These are phyloP conservation scores for Phaeosphaeriaceae sp. DNA, from an alignment of 2,329 filamentous ascomycete genomes.

Conservation along the genomic window DNA sequence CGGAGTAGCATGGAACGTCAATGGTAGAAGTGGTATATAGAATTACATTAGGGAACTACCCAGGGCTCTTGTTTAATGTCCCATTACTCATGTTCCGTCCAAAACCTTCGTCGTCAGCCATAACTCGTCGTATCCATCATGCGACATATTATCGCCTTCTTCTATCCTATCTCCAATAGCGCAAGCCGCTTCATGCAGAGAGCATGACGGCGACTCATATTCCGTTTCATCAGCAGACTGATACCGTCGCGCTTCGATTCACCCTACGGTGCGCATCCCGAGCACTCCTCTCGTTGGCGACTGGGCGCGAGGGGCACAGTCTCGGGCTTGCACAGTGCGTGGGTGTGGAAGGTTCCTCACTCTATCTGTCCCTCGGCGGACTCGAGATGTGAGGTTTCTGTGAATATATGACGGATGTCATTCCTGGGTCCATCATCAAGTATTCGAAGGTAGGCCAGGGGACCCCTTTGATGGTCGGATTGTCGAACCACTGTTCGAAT, in stretches of 20 bases:
- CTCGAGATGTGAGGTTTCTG: neutral
- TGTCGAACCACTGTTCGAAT: slow-evolving; percentile 15
- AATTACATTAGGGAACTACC: too few relatives aligned
- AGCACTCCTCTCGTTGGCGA: neutral
- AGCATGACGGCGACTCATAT: too few relatives aligned
- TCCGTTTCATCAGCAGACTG: too few relatives aligned
- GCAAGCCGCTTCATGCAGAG: neutral
- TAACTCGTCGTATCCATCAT: neutral
- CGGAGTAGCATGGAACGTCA: too few relatives aligned
- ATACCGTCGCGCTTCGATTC: too few relatives aligned
- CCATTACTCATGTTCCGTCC: neutral
- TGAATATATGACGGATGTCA: neutral
- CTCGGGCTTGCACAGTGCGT: neutral
- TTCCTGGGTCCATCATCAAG: neutral
- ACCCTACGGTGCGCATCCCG: neutral
- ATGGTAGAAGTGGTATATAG: neutral
- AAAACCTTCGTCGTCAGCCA: neutral
- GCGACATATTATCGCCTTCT: neutral
- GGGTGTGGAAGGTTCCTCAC: neutral
- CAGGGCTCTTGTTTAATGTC: too few relatives aligned
- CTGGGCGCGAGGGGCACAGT: neutral
- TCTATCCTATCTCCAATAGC: neutral
- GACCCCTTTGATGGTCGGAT: neutral
- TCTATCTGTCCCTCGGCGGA: neutral
- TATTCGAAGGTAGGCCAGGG: neutral